These are phyloP conservation scores for Hygrocybe coccinea DNA, from an alignment of 768 basidiomycete genomes.

Conservation along the genomic window DNA sequence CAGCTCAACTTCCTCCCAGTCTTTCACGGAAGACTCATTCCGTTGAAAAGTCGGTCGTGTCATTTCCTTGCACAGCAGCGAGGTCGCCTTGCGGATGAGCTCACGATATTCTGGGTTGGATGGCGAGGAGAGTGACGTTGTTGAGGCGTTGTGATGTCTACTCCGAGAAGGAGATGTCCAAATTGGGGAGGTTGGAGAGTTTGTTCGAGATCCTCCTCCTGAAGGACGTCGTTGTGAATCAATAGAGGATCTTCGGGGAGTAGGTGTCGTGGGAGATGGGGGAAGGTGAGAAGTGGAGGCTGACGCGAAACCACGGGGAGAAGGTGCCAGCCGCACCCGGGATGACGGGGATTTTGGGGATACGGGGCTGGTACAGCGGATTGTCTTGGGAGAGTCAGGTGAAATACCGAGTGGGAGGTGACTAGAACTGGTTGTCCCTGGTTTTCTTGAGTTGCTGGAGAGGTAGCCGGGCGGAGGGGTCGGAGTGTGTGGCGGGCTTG, in stretches of 20 bases:
- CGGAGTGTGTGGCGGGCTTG: constrained; percentile 46
- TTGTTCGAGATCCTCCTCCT: constrained; percentile 31
- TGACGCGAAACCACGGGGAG: constrained; percentile 42
- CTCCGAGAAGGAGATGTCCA: constrained; percentile 48
- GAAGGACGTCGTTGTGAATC: constrained; percentile 36
- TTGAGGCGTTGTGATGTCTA: constrained; percentile 56
- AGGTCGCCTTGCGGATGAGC: constrained; percentile 59
- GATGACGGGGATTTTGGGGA: constrained; percentile 41
- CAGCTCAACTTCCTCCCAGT: constrained; percentile 75
- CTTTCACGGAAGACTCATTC: constrained; percentile 44
- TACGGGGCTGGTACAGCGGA: constrained; percentile 32
- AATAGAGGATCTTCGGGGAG: constrained; percentile 33
- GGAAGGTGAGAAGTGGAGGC: constrained; percentile 50
- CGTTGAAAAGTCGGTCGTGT: constrained; percentile 55
- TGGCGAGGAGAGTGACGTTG: constrained; percentile 46
- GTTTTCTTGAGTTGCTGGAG: constrained; percentile 31
- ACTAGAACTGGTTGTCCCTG: constrained; percentile 34
- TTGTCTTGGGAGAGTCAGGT: constrained; percentile 15
- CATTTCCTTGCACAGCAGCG: constrained; percentile 63
- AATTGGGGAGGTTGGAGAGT: constrained; percentile 36
- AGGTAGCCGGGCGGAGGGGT: constrained; percentile 38
- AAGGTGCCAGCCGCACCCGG: constrained; percentile 34
- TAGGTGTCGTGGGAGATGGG: constrained; percentile 34
- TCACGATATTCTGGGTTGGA: constrained; percentile 61
- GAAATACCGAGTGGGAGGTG: constrained; percentile 38